Base-by-base conservation (phyloP, 345 rosid species). In the Populus davidiana region DNA sequence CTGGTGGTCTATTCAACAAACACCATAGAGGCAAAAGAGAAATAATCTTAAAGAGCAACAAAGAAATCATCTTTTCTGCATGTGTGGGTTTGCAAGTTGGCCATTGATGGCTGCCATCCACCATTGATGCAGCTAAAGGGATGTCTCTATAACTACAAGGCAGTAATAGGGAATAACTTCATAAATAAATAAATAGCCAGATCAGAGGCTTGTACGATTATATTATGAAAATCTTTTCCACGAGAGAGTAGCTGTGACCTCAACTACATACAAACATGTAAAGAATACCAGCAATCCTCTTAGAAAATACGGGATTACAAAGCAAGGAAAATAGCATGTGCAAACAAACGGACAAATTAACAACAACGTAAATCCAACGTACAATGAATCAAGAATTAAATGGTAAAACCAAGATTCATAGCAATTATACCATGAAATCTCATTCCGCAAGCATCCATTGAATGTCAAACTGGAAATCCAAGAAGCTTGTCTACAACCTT, bases 401-500 rank as follows among this genome's bases (percentile, higher is more conserved):
- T 61, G 33, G 71, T 6, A 20, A 35, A 49, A 64, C 9, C 33
- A 70, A 76, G 39, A 65, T 47, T 65, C 21, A 31, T 39, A 74
- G 69, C 31, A 61, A 61, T 6, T 61, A 75, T 87, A 94, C 98
- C 97, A 88, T 73, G 93, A 87, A 35, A 84, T 80, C 5, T 89
- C 88, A 80, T 82, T 88, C 77, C 85, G 88, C 8, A 84, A 71
- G 80, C 87, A 84, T 72, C 89, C 84, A 69, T 38, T 84, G 83
- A 88, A 76, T 29, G 82, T 75, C 73, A 80, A 70, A 70, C 75
- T 75, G 52, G 90, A 79, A 78, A 78, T 75, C 89, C 82, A 72
- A 56, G 90, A 83, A 80, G 80, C 54, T 78, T 76, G 87, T 59
- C 70, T 67, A 63, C 78, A 86, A 77, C 83, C 74, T 75, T 81